These are phyloP conservation scores for Mycena alexandri DNA, from an alignment of 768 basidiomycete genomes.

Conservation along the genomic window DNA sequence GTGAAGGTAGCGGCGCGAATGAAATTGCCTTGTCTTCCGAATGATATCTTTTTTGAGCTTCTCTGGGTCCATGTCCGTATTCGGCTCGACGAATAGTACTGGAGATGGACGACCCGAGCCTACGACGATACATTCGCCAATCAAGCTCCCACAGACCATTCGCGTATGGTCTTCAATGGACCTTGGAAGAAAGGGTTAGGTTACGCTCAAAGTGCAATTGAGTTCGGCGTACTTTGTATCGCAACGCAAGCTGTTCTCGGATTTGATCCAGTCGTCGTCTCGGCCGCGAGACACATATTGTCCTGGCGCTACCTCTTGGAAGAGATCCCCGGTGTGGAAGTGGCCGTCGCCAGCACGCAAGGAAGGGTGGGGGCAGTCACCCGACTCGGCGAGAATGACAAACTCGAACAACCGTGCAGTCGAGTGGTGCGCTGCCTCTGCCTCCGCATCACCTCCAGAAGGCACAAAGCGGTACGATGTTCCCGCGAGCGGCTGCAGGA, in stretches of 20 bases:
- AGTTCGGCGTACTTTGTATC: slow-evolving; percentile 67
- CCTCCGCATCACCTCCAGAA: slow-evolving; percentile 44
- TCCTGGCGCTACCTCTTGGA: slow-evolving; percentile 65
- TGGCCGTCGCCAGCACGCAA: slow-evolving; percentile 68
- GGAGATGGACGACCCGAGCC: slow-evolving; percentile 69
- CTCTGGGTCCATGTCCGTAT: slow-evolving; percentile 51
- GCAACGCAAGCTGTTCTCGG: slow-evolving; percentile 73
- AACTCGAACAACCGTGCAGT: slow-evolving; percentile 67
- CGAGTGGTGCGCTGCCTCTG: slow-evolving; percentile 57
- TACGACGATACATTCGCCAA: slow-evolving; percentile 67
- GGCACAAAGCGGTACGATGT: slow-evolving; percentile 64
- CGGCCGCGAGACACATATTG: slow-evolving; percentile 69
- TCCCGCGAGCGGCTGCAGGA: slow-evolving; percentile 58
- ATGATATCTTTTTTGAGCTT: slow-evolving; percentile 64
- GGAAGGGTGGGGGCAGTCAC: slow-evolving; percentile 69
- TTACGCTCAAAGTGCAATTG: slow-evolving; percentile 23
- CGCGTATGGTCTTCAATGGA: slow-evolving; percentile 72
- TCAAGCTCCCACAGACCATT: slow-evolving; percentile 60
- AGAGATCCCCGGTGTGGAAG: slow-evolving; percentile 79
- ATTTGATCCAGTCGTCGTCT: slow-evolving; percentile 82
- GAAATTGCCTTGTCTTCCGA: slow-evolving; percentile 64
- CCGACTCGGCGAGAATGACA: slow-evolving; percentile 67
- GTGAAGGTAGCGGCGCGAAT: slow-evolving; percentile 66
- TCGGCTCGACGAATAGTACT: slow-evolving; percentile 65
- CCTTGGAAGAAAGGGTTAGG: slow-evolving; percentile 44